phyloP scores from a whole-genome alignment of 495 filamentous ascomycete species.

The Elaphomyces granulatus region DNA sequence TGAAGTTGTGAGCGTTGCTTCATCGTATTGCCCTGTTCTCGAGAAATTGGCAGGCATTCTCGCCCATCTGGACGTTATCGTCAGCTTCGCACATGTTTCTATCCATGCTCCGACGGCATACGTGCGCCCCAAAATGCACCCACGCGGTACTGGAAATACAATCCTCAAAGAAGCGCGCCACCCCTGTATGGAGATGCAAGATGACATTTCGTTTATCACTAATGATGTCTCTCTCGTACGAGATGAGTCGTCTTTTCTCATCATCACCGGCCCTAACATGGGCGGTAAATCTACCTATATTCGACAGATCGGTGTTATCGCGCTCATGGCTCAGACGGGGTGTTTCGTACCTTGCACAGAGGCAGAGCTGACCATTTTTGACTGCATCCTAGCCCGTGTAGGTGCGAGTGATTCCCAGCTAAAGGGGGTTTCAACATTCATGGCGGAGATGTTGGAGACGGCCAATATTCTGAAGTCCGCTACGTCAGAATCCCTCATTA shows the following conservation, averaged over 20 bases:
- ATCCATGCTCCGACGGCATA: slow-evolving; percentile 89
- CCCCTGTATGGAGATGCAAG: slow-evolving; percentile 98
- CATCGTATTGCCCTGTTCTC: slow-evolving; percentile 87
- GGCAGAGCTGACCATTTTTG: slow-evolving; percentile 90
- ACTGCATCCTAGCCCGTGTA: slow-evolving; percentile 93
- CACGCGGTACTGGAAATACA: slow-evolving; percentile 79
- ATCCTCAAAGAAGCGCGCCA: slow-evolving; percentile 88
- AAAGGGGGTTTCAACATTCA: slow-evolving; percentile 97
- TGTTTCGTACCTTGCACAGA: slow-evolving; percentile 90
- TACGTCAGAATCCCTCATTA: slow-evolving; percentile 85
- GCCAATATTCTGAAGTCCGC: slow-evolving; percentile 97
- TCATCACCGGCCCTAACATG: slow-evolving; percentile 99
- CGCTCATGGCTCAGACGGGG: slow-evolving; percentile 92
- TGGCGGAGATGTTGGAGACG: slow-evolving; percentile 99
- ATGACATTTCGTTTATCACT: slow-evolving; percentile 96
- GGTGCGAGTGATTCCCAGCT: slow-evolving; percentile 92
- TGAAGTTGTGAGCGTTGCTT: slow-evolving; percentile 85
- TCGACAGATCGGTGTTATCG: slow-evolving; percentile 92
- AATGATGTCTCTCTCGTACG: slow-evolving; percentile 85
- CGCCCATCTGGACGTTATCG: slow-evolving; percentile 92
- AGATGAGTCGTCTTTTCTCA: slow-evolving; percentile 75
- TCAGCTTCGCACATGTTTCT: slow-evolving; percentile 86
- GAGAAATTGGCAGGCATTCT: slow-evolving; percentile 81
- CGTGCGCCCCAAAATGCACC: slow-evolving; percentile 81
- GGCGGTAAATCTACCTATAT: slow-evolving; percentile 99